Evolutionary conservation across 1,284 basidiomycete species (phyloP).

Genomic region (Gomphus bonarii): DNA sequence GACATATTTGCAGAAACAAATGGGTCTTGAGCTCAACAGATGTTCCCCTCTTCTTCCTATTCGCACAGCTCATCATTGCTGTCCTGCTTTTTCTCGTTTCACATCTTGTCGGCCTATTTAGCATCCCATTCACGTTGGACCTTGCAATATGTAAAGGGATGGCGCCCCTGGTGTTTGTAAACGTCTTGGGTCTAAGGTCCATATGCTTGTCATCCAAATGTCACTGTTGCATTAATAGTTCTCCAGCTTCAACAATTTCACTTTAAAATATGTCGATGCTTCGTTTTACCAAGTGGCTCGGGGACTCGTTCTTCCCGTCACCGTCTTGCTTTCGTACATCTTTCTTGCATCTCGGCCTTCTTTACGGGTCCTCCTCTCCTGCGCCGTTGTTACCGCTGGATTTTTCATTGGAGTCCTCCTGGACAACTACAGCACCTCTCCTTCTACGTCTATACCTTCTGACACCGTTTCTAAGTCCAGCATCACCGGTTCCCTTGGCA

Average conservation of each 20-base stretch:
- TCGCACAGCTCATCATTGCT: conserved; percentile 70
- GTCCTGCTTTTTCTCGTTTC: conserved; percentile 60
- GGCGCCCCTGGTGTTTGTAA: conserved; percentile 61
- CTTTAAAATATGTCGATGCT: conserved; percentile 84
- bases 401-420: conserved; percentile 83
- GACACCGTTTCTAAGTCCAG: conserved; percentile 37
- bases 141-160: conserved; percentile 57
- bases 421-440: conserved; percentile 51
- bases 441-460: conserved; percentile 36
- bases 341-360: conserved; percentile 67
- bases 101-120: conserved; percentile 50
- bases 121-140: conserved; percentile 43
- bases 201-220: conserved; percentile 12
- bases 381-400: conserved; percentile 66
- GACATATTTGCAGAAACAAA: conserved; percentile 49
- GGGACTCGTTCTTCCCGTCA: conserved; percentile 81
- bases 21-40: conserved; percentile 62
- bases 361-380: conserved; percentile 56
- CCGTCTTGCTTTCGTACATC: conserved; percentile 67
- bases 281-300: conserved; percentile 88
- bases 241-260: conserved; percentile 77
- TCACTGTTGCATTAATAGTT: background rate
- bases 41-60: conserved; percentile 79
- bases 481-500: conserved; percentile 31
- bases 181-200: conserved; percentile 72